phyloP scores from a whole-genome alignment of 106 monocot genomes.

The Apostasia shenzhenica region DNA sequence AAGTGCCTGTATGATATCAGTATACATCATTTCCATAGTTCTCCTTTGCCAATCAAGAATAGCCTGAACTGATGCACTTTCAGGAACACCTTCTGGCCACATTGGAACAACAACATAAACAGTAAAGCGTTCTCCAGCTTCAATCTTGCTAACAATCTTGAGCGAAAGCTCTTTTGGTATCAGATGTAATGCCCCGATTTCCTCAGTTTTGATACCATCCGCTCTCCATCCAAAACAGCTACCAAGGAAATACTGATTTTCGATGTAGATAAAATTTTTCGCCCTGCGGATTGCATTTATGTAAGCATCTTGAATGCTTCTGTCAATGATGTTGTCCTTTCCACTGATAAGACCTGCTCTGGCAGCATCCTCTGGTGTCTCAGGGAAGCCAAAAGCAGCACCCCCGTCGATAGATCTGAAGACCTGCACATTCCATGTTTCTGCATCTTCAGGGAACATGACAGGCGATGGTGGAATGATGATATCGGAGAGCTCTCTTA shows the following conservation, averaged over 20 bases:
- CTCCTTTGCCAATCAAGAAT: constrained; percentile 46
- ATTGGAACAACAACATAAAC: constrained; percentile 52
- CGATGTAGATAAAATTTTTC: constrained; percentile 33
- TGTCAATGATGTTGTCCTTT: constrained; percentile 26
- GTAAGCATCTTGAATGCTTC: constrained; percentile 39
- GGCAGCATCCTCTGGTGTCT: constrained; percentile 18
- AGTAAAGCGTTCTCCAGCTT: constrained; percentile 37
- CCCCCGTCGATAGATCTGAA: constrained; percentile 28
- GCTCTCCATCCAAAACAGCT: constrained; percentile 24
- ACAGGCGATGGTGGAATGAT: constrained; percentile 26
- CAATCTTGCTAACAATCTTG: constrained; percentile 50
- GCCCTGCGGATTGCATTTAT: constrained; percentile 35
- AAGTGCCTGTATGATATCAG: constrained; percentile 29
- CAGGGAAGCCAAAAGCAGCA: constrained; percentile 23
- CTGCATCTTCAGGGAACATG: constrained; percentile 12
- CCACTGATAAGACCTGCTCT: constrained; percentile 20
- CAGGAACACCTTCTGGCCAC: constrained; percentile 45
- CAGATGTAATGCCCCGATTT: constrained; percentile 25
- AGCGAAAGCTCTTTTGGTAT: constrained; percentile 41
- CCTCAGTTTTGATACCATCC: constrained; percentile 27
- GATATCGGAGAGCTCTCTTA: constrained; percentile 24
- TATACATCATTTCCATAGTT: constrained; percentile 65
- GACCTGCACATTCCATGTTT: constrained; percentile 29
- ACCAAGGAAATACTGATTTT: constrained; percentile 28
- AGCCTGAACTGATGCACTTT: constrained; percentile 41